Base-by-base conservation (phyloP, 345 rosid species). In the Rubroshorea leprosula region DNA sequence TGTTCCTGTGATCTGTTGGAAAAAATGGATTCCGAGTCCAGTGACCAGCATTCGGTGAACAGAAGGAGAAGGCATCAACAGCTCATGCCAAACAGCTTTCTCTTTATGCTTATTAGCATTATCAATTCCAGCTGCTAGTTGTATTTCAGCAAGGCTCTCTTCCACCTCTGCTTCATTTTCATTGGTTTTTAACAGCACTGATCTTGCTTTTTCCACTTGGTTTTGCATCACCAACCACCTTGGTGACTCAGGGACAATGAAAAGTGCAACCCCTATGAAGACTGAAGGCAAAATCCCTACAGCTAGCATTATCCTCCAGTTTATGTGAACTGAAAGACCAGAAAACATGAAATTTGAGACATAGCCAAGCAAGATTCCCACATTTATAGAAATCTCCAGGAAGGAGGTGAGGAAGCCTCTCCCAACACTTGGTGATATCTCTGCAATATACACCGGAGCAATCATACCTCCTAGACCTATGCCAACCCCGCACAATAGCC, bases 351-450 rank as follows among this genome's bases (percentile, higher is more conserved):
- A 90, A 63, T 90, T 90, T 8, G 97, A 90, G 65, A 90, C 89
- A 18, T 87, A 90, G 51, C 97, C 97, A 2, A 90, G 90, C 61
- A 90, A 68, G 67, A 90, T 90, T 24, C 97, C 96, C n/a, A n/a
- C n/a, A n/a, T n/a, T n/a, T n/a, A n/a, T n/a, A n/a, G n/a, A n/a
- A n/a, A n/a, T n/a, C n/a, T n/a, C n/a, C n/a, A n/a, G n/a, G n/a
- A n/a, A n/a, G n/a, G n/a, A n/a, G n/a, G n/a, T n/a, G n/a, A n/a
- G n/a, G n/a, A n/a, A n/a, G n/a, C n/a, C n/a, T n/a, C n/a, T n/a
- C n/a, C n/a, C n/a, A n/a, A n/a, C n/a, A n/a, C n/a, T n/a, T n/a
- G n/a, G n/a, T n/a, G n/a, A n/a, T n/a, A n/a, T n/a, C n/a, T n/a
- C n/a, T n/a, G n/a, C n/a, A n/a, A n/a, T n/a, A n/a, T n/a, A n/a